These are phyloP conservation scores for Apophysomyces sp. DNA, from an alignment of 371 early-diverging fungal genomes.

Conservation along the genomic window DNA sequence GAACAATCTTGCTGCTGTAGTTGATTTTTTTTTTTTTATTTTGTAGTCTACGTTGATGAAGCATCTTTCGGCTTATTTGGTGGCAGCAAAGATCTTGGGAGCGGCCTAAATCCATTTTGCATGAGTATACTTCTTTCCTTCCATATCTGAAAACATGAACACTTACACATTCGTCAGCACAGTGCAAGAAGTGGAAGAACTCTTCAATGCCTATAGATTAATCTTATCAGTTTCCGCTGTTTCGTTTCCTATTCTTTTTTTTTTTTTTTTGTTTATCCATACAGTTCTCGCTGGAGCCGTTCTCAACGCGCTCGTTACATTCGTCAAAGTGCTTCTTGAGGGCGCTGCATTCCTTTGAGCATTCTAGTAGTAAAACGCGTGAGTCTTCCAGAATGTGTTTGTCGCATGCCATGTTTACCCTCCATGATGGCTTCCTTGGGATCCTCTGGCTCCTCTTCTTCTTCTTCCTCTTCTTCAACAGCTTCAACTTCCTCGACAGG, in stretches of 20 bases:
- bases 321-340: slow-evolving; percentile 57
- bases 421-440: slow-evolving; percentile 49
- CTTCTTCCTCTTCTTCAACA: slow-evolving; percentile 32
- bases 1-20: not conserved
- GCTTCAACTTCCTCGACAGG: slow-evolving; percentile 10
- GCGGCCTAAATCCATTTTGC: slow-evolving; percentile 34
- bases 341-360: slow-evolving; percentile 43
- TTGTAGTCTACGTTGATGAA: slow-evolving; percentile 2
- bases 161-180: slow-evolving; percentile 60
- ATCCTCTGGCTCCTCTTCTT: slow-evolving; percentile 47
- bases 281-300: slow-evolving; percentile 56
- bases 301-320: slow-evolving; percentile 58
- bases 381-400: not conserved
- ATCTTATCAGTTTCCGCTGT: not conserved
- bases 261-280: slow-evolving; percentile 7
- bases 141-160: not conserved
- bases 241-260: not conserved
- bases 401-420: slow-evolving; percentile 24
- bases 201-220: slow-evolving; percentile 50
- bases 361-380: slow-evolving; percentile 22
- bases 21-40: not conserved
- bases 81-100: slow-evolving; percentile 50
- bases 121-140: not conserved
- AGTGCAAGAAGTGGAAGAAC: slow-evolving; percentile 62
- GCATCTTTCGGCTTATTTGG: slow-evolving; percentile 25